A percentile compares a stretch with the other conserved stretches of the same genome.
These are phyloP conservation scores for Curvularia sp. DNA, from an alignment of 2,329 filamentous ascomycete species.

Conservation along the genomic window DNA sequence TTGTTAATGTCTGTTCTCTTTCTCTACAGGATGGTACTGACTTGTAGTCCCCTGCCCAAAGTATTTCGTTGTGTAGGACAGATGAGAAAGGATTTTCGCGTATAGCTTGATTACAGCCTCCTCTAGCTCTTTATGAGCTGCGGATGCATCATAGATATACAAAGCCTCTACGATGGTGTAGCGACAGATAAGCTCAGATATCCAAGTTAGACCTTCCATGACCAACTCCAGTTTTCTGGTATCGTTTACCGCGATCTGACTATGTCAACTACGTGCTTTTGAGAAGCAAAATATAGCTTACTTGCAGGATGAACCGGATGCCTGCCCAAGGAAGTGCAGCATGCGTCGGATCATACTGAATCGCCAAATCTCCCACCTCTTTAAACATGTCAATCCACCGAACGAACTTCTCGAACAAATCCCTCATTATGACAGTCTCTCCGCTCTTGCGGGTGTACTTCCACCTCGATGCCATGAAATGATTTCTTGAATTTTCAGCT, in stretches of 20 bases:
- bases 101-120: not conserved
- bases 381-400: slow-evolving; percentile 41
- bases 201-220: slow-evolving; percentile 19
- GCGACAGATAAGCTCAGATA: slow-evolving; percentile 21
- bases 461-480: slow-evolving; percentile 20
- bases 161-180: slow-evolving; percentile 18
- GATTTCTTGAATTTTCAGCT: slow-evolving; percentile 17
- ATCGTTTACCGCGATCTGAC: not conserved
- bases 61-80: not conserved
- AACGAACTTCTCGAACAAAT: slow-evolving; percentile 41
- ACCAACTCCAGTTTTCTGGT: not conserved
- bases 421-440: slow-evolving; percentile 34
- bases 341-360: slow-evolving; percentile 45
- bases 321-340: slow-evolving; percentile 46
- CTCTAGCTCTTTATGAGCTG: not conserved
- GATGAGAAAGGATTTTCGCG: not conserved
- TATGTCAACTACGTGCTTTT: not conserved
- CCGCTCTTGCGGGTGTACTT: slow-evolving; percentile 26
- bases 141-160: slow-evolving; percentile 9
- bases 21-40: not conserved
- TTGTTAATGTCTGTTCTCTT: too few species aligned
- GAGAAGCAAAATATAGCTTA: slow-evolving; percentile 13
- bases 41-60: not conserved
- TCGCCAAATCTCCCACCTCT: slow-evolving; percentile 39
- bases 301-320: slow-evolving; percentile 44